phyloP scores from a whole-genome alignment of 2,329 filamentous ascomycete species.

The Clarireedia monteithiana region DNA sequence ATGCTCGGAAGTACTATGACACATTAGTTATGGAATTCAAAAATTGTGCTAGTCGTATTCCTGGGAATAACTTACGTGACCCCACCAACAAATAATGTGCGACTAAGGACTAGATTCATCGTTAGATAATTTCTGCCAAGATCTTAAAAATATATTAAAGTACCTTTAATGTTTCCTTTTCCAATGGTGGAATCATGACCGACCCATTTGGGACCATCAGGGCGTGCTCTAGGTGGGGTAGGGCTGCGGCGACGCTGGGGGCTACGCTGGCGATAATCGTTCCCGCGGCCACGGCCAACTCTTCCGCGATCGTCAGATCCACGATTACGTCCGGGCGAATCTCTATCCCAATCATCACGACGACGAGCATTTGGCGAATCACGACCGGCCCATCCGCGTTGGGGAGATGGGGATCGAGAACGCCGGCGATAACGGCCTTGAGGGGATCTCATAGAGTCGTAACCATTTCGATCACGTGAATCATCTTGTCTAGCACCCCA shows the following conservation, averaged over 20 bases:
- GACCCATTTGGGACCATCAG: slow-evolving; percentile 61
- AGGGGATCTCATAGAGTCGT: slow-evolving; percentile 51
- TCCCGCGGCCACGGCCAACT: slow-evolving; percentile 43
- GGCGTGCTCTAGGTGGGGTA: slow-evolving; percentile 39
- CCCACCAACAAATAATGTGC: slow-evolving; percentile 93
- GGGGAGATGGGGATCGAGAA: slow-evolving; percentile 74
- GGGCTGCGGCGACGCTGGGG: slow-evolving; percentile 64
- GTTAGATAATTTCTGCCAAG: slow-evolving; percentile 16
- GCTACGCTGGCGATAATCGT: slow-evolving; percentile 82
- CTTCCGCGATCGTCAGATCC: slow-evolving; percentile 44
- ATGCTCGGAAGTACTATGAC: slow-evolving; percentile 59
- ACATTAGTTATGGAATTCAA: slow-evolving; percentile 22
- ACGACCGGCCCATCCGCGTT: slow-evolving; percentile 61
- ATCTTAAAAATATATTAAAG: slow-evolving; percentile 8
- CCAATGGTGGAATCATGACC: slow-evolving; percentile 71
- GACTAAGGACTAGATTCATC: slow-evolving; percentile 60
- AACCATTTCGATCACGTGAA: slow-evolving; percentile 47
- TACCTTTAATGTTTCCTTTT: slow-evolving; percentile 69
- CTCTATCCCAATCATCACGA: slow-evolving; percentile 56
- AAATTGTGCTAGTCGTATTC: neutral
- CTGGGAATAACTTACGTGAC: slow-evolving; percentile 60
- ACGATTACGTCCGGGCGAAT: slow-evolving; percentile 55
- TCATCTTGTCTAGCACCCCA: slow-evolving; percentile 33
- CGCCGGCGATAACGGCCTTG: slow-evolving; percentile 47
- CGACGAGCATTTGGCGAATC: slow-evolving; percentile 41